Base-by-base conservation (phyloP, 2,329 filamentous ascomycete genomes). In the Xenosphaeropsis pyriputrescens region DNA sequence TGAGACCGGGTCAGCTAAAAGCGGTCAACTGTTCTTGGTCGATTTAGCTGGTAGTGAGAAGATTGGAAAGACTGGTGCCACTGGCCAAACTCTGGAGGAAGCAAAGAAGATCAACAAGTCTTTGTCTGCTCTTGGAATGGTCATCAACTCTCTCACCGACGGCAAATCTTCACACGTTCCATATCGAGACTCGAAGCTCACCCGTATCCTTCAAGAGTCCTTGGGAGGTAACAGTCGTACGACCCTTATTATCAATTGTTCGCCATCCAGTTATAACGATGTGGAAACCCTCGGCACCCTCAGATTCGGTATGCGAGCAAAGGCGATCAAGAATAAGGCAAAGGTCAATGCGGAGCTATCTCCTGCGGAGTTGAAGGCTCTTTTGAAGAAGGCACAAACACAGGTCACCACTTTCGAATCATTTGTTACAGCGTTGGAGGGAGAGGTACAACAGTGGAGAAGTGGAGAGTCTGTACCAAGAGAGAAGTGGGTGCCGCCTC, bases 71-170 rank as follows among this genome's bases (percentile, higher is more conserved):
- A 98, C 91, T 19, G 91, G 91, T 50, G 91, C 91, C 44, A 95
- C 85, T 57, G 91, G 91, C 40, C 91, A 96, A 62, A 96, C 89
- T 4, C 69, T 98, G 32, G 91, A 96, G 60, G 91, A 98, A 59
- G 91, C 91, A 43, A 96, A 96, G 70, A 98, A 98, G 71, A 98
- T 98, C 72, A 98, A 98, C 72, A 96, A 96, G 72, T 95, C 86
- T 70, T 72, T 98, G 66, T 95, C 88, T 64, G 88, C 91, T 39
- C 71, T 98, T 43, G 91, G 91, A 52, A 96, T 95, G 88, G 91
- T 96, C 64, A 98, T 98, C 70, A 96, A 96, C 62, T 77, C 88
- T 38, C 65, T 98, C 51, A 95, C 91, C 2, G 91, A 96, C 57
- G 89, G 88, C 56, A 95, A 93, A 82, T 94, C 88, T 32, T 86